Percentiles rank a stretch among this genome's conserved stretches.
Evolutionary conservation across 176 grass and related monocot species (phyloP).

Genomic region (Miscanthus lutarioriparius): DNA sequence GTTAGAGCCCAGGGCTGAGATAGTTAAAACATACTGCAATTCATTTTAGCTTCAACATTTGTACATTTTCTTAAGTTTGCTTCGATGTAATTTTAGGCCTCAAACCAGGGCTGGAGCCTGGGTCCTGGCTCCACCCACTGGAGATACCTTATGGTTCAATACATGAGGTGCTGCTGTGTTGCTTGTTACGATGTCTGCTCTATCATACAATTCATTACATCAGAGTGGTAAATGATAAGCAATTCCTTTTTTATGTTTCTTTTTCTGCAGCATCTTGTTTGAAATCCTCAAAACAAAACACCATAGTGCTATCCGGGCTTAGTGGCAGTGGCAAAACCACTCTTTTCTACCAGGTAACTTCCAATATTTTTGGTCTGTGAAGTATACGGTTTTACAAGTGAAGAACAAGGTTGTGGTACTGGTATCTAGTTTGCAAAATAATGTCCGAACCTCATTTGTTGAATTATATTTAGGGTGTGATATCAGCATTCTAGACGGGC

Average conservation of each 20-base stretch:
- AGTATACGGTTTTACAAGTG: neutral
- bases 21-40: neutral
- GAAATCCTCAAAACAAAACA: constrained; percentile 72
- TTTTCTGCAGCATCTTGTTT: constrained; percentile 55
- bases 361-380: neutral
- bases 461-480: constrained; percentile 9
- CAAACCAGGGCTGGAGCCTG: neutral
- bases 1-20: neutral
- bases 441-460: neutral
- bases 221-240: neutral
- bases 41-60: neutral
- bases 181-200: neutral
- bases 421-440: constrained; percentile 7
- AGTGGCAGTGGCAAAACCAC: constrained; percentile 93
- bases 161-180: neutral
- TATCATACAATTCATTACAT: neutral
- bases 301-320: constrained; percentile 78
- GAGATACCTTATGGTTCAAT: neutral
- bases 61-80: neutral
- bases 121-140: neutral
- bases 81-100: neutral
- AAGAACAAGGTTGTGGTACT: neutral
- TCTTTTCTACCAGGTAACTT: constrained; percentile 86
- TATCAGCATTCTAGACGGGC: neutral
- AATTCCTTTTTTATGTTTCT: neutral